Conservation (phyloP, 257 asterid species). For the Solanum microdontum region DNA sequence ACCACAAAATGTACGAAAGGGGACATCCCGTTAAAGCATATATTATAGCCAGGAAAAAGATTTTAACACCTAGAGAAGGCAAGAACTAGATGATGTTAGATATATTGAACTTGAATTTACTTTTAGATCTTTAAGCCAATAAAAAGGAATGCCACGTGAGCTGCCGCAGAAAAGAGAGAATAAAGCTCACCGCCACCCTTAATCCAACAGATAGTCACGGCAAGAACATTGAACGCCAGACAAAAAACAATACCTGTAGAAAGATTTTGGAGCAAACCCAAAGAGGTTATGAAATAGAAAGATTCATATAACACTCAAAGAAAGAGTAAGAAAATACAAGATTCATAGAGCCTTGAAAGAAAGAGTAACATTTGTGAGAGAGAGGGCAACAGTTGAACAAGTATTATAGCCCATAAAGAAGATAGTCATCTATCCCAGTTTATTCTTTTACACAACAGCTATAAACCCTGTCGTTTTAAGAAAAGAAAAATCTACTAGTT, state of each 20-base stretch:
- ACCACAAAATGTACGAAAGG: conserved; percentile 83
- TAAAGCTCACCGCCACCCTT: conserved; percentile 69
- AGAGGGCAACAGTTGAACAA: background rate
- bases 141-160: background rate
- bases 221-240: conserved; percentile 76
- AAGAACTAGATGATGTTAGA: conserved; percentile 15
- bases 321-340: background rate
- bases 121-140: background rate
- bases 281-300: background rate
- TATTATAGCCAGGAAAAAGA: conserved; percentile 78
- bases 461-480: background rate
- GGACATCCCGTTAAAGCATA: conserved; percentile 84
- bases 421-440: background rate
- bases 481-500: background rate
- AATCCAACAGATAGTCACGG: conserved; percentile 83
- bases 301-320: background rate
- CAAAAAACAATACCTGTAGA: conserved; percentile 80
- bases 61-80: conserved; percentile 62
- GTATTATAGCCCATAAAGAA: background rate
- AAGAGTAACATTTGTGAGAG: background rate
- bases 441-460: background rate
- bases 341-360: background rate
- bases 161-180: background rate
- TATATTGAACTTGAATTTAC: background rate
- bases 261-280: conserved; percentile 2